Conservation (phyloP, 2,329 filamentous ascomycete genomes). For the Westerdykella aurantiaca region DNA sequence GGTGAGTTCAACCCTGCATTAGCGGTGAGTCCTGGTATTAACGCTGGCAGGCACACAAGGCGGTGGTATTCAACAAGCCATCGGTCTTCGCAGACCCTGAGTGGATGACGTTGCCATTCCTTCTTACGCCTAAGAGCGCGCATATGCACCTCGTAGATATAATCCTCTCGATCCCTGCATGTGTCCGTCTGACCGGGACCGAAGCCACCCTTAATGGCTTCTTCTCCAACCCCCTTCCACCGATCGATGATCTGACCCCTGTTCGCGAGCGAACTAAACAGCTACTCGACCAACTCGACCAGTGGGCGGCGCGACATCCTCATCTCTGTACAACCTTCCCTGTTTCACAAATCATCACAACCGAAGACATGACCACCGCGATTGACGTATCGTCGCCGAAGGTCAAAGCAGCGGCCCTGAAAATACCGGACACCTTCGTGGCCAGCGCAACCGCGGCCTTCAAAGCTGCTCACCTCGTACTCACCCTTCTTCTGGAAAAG, state of each 20-base stretch:
- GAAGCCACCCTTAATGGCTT: constrained; percentile 16
- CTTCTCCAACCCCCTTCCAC: constrained; percentile 14
- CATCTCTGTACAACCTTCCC: constrained; percentile 11
- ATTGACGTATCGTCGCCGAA: neutral
- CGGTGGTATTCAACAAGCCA: constrained; percentile 22
- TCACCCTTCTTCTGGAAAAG: constrained; percentile 16
- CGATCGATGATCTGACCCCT: constrained; percentile 8
- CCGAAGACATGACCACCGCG: constrained; percentile 9
- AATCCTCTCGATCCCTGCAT: constrained; percentile 23
- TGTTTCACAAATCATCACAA: constrained; percentile 4
- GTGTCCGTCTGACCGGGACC: constrained; percentile 12
- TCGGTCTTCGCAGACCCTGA: constrained; percentile 21
- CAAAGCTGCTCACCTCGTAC: constrained; percentile 14
- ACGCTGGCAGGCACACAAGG: constrained; percentile 17
- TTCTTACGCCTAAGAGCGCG: constrained; percentile 16
- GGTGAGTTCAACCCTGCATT: constrained; percentile 9
- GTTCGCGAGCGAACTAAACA: constrained; percentile 11
- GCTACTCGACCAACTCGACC: constrained; percentile 14
- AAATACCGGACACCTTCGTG: constrained; percentile 17
- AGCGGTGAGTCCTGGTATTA: constrained; percentile 5
- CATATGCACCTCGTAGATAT: constrained; percentile 24
- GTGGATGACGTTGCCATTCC: constrained; percentile 29
- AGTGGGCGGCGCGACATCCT: constrained; percentile 18
- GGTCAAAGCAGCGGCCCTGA: constrained; percentile 3
- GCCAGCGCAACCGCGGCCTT: constrained; percentile 20